These are phyloP conservation scores for Fusarium anthophilum DNA, from an alignment of 2,329 filamentous ascomycete species.

Conservation along the genomic window DNA sequence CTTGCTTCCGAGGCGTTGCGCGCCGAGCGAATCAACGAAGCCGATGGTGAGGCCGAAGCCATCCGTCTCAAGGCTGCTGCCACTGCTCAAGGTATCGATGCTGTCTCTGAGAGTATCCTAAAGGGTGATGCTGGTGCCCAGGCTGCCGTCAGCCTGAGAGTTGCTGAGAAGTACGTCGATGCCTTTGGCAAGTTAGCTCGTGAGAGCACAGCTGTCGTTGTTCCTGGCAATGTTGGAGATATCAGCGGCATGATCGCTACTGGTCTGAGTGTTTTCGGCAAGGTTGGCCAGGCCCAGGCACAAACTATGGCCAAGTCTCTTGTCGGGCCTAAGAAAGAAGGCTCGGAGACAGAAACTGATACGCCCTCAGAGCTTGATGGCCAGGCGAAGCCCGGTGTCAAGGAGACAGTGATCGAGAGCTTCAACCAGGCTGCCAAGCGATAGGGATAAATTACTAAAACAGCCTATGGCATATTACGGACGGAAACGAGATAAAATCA, in stretches of 20 bases:
- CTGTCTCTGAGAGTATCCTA: slow-evolving; percentile 79
- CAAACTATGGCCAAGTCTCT: slow-evolving; percentile 69
- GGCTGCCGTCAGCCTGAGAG: slow-evolving; percentile 83
- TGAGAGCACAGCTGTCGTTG: slow-evolving; percentile 94
- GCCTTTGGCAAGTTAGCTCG: slow-evolving; percentile 93
- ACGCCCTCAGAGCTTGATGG: slow-evolving; percentile 18
- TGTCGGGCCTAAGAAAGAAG: slow-evolving; percentile 47
- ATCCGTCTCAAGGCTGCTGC: slow-evolving; percentile 87
- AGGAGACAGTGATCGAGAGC: slow-evolving; percentile 53
- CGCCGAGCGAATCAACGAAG: slow-evolving; percentile 92
- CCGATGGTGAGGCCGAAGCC: slow-evolving; percentile 91
- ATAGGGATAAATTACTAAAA: slow-evolving; percentile 23
- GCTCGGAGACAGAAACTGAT: slow-evolving; percentile 26
- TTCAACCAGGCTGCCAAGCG: slow-evolving; percentile 50
- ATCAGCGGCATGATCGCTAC: slow-evolving; percentile 97
- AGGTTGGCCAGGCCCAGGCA: slow-evolving; percentile 84
- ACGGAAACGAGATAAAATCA: slow-evolving; percentile 1
- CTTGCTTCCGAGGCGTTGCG: slow-evolving; percentile 91
- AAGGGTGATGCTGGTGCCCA: slow-evolving; percentile 80
- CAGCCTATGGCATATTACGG: neutral
- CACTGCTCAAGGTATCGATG: slow-evolving; percentile 88
- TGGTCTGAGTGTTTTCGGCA: slow-evolving; percentile 93
- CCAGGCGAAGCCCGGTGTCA: slow-evolving; percentile 43
- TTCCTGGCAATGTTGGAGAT: slow-evolving; percentile 96
- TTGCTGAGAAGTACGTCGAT: slow-evolving; percentile 98